A percentile compares a stretch with the other conserved stretches of the same genome.
phyloP scores from a whole-genome alignment of 805 yeast species.

The Maudiozyma turicensis region DNA sequence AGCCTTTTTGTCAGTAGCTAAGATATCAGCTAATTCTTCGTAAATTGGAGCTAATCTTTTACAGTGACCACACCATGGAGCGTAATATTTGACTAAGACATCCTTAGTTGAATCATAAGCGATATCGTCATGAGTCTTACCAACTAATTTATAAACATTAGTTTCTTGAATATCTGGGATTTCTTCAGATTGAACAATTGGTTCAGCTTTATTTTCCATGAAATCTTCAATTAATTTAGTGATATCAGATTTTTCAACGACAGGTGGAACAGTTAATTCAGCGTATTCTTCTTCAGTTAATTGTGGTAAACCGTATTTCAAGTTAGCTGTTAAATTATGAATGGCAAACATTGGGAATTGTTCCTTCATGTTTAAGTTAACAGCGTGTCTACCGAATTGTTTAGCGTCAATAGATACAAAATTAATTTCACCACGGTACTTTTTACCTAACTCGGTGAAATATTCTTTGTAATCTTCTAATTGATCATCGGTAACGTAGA shows the following conservation, averaged over 20 bases:
- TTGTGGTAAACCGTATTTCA: constrained; percentile 74
- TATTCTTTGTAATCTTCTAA: constrained; percentile 44
- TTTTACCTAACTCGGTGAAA: constrained; percentile 57
- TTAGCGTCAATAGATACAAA: constrained; percentile 83
- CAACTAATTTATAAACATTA: constrained; percentile 70
- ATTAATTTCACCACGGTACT: constrained; percentile 70
- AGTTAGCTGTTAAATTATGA: constrained; percentile 59
- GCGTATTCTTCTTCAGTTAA: constrained; percentile 23
- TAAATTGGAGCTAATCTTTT: constrained; percentile 82
- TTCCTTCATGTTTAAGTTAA: constrained; percentile 74
- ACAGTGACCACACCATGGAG: constrained; percentile 98
- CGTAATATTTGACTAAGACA: constrained; percentile 82
- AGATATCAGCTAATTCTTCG: constrained; percentile 75
- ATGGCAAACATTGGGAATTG: constrained; percentile 86
- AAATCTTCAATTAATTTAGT: constrained; percentile 53
- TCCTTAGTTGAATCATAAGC: constrained; percentile 51
- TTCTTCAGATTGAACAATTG: constrained; percentile 76
- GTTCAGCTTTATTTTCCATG: constrained; percentile 51
- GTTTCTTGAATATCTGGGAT: constrained; percentile 76
- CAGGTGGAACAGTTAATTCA: constrained; percentile 18
- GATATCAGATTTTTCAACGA: constrained; percentile 45
- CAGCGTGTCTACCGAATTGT: constrained; percentile 81
- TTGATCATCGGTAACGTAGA: constrained; percentile 65
- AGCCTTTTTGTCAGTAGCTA: constrained; percentile 40
- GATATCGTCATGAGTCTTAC: constrained; percentile 67